Percentiles rank a stretch among this genome's conserved stretches.
These are phyloP conservation scores for Cutaneotrichosporon sp. DNA, from an alignment of 1,284 basidiomycete species.

Conservation along the genomic window DNA sequence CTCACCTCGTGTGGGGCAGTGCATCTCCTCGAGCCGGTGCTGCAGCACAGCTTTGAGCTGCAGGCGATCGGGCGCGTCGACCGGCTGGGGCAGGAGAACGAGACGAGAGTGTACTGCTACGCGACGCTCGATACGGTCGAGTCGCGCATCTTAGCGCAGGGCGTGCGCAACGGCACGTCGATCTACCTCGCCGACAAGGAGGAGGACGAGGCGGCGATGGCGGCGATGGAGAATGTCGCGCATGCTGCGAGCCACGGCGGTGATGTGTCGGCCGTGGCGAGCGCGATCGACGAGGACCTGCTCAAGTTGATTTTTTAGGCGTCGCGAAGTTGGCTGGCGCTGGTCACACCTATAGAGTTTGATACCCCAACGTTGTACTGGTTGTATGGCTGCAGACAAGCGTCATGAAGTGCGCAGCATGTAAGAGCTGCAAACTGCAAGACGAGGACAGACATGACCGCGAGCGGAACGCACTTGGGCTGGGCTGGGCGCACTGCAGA, in stretches of 20 bases:
- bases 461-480: no score
- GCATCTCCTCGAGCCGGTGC: constrained; percentile 53
- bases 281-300: constrained; percentile 36
- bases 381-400: no score
- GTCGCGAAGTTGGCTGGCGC: neutral
- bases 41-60: constrained; percentile 52
- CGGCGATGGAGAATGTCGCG: constrained; percentile 42
- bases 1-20: constrained; percentile 51
- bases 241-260: constrained; percentile 46
- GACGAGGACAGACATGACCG: no score
- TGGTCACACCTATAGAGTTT: neutral
- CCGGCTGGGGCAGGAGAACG: constrained; percentile 41
- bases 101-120: constrained; percentile 53
- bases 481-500: no score
- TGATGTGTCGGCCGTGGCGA: constrained; percentile 33
- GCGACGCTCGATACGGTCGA: constrained; percentile 52
- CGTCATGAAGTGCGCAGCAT: no score
- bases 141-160: constrained; percentile 45
- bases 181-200: constrained; percentile 46
- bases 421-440: no score
- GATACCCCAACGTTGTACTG: neutral
- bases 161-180: constrained; percentile 47
- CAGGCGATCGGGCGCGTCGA: constrained; percentile 39
- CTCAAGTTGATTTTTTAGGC: constrained; percentile 34
- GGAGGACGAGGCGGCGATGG: constrained; percentile 32